Conservation (phyloP, 306 rosid species). For the Biancaea sappan region DNA sequence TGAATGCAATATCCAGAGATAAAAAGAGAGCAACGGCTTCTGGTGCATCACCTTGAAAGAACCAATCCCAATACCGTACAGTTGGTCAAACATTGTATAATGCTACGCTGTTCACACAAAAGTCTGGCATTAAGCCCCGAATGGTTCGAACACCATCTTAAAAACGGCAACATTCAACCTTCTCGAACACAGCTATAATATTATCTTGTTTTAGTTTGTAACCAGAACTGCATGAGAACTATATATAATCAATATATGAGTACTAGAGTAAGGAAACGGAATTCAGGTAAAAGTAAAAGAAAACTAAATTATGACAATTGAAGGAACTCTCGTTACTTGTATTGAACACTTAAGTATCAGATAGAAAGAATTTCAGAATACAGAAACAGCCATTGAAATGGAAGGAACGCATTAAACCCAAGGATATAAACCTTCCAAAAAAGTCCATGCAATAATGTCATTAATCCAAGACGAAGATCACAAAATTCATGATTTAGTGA, state of each 20-base stretch:
- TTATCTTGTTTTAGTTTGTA: constrained; percentile 19
- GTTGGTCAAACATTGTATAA: constrained; percentile 39
- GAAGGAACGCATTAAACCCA: constrained; percentile 45
- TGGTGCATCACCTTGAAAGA: constrained; percentile 2
- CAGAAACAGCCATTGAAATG: constrained; percentile 36
- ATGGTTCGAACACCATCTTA: constrained; percentile 3
- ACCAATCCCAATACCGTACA: constrained; percentile 1
- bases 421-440: constrained; percentile 50
- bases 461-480: constrained; percentile 36
- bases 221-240: constrained; percentile 26
- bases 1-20: neutral
- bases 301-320: constrained; percentile 8
- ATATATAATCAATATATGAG: neutral
- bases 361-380: constrained; percentile 28
- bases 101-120: constrained; percentile 45
- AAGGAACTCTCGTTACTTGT: constrained; percentile 25
- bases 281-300: neutral
- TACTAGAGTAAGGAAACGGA: neutral
- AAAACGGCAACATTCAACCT: constrained; percentile 47
- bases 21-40: neutral
- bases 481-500: constrained; percentile 30
- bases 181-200: constrained; percentile 52
- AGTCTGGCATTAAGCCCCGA: neutral
- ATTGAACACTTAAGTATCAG: constrained; percentile 21
- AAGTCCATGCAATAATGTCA: constrained; percentile 36